These are phyloP conservation scores for Metarhizium anisopliae DNA, from an alignment of 2,329 filamentous ascomycete species.

Conservation along the genomic window DNA sequence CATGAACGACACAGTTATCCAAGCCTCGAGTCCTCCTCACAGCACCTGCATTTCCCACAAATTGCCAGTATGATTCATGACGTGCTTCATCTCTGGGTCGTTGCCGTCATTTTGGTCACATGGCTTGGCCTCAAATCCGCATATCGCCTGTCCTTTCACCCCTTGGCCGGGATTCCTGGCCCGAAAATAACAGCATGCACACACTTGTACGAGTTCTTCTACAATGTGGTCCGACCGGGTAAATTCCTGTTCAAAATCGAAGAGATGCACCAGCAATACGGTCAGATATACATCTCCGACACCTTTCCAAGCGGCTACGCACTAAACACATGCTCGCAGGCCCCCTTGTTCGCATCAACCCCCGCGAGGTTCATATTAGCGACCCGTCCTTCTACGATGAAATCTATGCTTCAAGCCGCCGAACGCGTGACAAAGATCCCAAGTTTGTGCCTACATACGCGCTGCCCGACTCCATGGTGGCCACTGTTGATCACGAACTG, in stretches of 20 bases:
- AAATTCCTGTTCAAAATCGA: slow-evolving; percentile 2
- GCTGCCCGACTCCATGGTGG: background rate
- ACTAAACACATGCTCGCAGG: slow-evolving; percentile 8
- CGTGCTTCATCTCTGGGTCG: too few relatives aligned
- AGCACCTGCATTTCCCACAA: too few relatives aligned
- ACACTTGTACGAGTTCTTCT: slow-evolving; percentile 1
- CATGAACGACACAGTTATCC: too few relatives aligned
- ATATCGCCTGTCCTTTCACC: slow-evolving; percentile 8
- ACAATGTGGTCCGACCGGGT: background rate
- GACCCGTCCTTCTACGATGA: slow-evolving; percentile 15
- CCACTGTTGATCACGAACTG: slow-evolving; percentile 2
- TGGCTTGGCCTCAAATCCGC: background rate
- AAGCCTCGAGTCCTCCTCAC: too few relatives aligned
- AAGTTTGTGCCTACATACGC: background rate
- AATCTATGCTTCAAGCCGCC: slow-evolving; percentile 8
- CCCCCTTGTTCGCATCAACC: slow-evolving; percentile 19
- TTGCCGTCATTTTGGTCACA: too few relatives aligned
- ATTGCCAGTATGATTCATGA: too few relatives aligned
- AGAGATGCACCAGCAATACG: slow-evolving; percentile 7
- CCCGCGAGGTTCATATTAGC: slow-evolving; percentile 16
- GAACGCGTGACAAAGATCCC: slow-evolving; percentile 4
- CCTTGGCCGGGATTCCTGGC: slow-evolving; percentile 7
- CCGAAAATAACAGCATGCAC: slow-evolving; percentile 6
- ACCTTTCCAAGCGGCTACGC: background rate
- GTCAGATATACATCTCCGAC: background rate